Evolutionary conservation across 805 yeast species (phyloP).

Genomic region (Candida lessepsii): DNA sequence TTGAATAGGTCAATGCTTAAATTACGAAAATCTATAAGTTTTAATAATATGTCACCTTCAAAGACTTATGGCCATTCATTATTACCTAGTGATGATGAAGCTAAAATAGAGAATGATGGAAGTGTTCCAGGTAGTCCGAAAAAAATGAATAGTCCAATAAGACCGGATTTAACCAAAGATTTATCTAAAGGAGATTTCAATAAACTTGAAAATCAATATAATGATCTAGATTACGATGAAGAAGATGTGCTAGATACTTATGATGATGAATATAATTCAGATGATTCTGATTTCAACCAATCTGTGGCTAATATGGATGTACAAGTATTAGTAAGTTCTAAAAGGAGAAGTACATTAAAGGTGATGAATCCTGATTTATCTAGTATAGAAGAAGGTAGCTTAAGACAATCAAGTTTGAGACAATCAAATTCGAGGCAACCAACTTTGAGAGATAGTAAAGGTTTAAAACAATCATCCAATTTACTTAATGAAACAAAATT

Average conservation of each 20-base stretch:
- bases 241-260: not conserved
- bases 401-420: conserved; percentile 13
- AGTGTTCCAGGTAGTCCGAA: not conserved
- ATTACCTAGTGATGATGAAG: conserved; percentile 14
- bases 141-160: not conserved
- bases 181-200: not conserved
- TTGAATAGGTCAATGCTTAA: conserved; percentile 15
- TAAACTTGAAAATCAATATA: conserved; percentile 1
- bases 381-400: conserved; percentile 7
- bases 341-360: conserved; percentile 56
- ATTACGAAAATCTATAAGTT: conserved; percentile 17
- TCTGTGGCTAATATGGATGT: conserved; percentile 44
- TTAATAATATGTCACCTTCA: conserved; percentile 13
- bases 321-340: conserved; percentile 68
- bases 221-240: conserved; percentile 10
- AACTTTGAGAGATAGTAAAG: no score
- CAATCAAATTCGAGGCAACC: not conserved
- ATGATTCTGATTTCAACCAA: conserved; percentile 8
- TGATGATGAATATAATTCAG: conserved; percentile 11
- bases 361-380: conserved; percentile 56
- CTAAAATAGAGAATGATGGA: conserved; percentile 12
- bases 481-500: no score
- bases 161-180: not conserved
- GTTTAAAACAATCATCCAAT: no score
- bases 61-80: conserved; percentile 4